Conservation (phyloP, 2,329 filamentous ascomycete genomes). For the Ceratocystis papillata region DNA sequence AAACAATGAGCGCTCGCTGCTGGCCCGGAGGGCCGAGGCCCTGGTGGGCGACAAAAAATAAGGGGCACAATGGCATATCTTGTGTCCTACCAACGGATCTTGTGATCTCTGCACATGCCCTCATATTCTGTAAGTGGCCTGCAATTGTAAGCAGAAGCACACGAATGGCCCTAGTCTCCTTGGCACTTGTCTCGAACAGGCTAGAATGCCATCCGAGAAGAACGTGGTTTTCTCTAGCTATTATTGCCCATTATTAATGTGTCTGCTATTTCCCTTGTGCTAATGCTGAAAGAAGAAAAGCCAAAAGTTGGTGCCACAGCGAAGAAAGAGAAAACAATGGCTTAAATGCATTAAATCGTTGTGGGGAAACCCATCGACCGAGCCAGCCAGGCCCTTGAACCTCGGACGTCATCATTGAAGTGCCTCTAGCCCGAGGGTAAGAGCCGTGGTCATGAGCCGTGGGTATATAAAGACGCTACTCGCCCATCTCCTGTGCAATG, state of each 20-base stretch:
- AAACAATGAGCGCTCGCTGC: background rate
- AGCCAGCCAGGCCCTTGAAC: background rate
- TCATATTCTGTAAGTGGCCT: background rate
- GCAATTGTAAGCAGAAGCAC: background rate
- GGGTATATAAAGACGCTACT: slow-evolving; percentile 13
- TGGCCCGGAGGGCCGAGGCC: background rate
- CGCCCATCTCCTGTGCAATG: background rate
- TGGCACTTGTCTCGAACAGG: background rate
- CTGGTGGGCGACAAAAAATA: background rate
- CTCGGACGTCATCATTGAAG: slow-evolving; percentile 6
- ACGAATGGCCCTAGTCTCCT: background rate
- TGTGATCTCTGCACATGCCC: background rate
- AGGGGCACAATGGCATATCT: background rate
- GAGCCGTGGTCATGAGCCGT: background rate
- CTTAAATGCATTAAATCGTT: background rate
- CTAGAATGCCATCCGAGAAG: background rate
- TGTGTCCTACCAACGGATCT: background rate
- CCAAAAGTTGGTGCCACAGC: background rate
- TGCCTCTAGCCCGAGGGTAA: background rate
- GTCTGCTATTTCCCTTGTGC: background rate
- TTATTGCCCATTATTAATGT: background rate
- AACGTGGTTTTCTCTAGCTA: background rate
- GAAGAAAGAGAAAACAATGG: slow-evolving; percentile 1
- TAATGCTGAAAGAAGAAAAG: background rate
- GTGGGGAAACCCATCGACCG: background rate